phyloP scores from a whole-genome alignment of 805 yeast species.

The Monosporozyma servazzii region DNA sequence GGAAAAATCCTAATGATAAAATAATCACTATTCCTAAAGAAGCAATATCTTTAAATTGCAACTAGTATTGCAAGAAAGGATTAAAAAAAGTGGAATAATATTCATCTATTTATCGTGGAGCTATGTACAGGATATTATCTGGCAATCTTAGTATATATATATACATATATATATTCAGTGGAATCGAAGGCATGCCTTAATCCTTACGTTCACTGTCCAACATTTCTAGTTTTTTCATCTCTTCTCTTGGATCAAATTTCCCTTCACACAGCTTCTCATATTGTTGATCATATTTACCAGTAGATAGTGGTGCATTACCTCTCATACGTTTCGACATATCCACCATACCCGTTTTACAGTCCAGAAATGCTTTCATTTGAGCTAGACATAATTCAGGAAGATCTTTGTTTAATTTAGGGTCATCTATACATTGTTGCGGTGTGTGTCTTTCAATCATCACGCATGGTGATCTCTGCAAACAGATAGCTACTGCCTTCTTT shows the following conservation, averaged over 20 bases:
- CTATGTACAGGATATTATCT: neutral
- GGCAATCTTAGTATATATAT: neutral
- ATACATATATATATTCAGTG: neutral
- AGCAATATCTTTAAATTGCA: neutral
- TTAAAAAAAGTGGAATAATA: neutral
- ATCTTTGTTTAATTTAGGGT: conserved; percentile 66
- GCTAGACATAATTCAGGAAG: conserved; percentile 85
- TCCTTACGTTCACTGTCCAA: conserved; percentile 45
- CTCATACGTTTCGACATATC: conserved; percentile 86
- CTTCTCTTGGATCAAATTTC: conserved; percentile 72
- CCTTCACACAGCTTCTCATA: conserved; percentile 73
- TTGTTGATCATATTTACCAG: conserved; percentile 87
- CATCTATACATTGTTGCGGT: conserved; percentile 77
- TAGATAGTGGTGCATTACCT: conserved; percentile 88
- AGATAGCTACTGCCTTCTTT: conserved; percentile 87
- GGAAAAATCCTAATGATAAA: neutral
- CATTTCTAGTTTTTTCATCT: conserved; percentile 59
- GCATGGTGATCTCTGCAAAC: conserved; percentile 93
- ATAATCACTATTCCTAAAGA: neutral
- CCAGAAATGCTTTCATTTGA: conserved; percentile 75
- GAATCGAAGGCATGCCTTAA: neutral
- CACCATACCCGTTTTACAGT: conserved; percentile 83
- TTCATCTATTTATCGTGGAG: neutral
- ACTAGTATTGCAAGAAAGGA: neutral
- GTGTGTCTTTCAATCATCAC: conserved; percentile 83